Evolutionary conservation across 306 rosid species (phyloP), one percentile per base, ranked within the genome.

Genomic region (Pyrus communis): DNA sequence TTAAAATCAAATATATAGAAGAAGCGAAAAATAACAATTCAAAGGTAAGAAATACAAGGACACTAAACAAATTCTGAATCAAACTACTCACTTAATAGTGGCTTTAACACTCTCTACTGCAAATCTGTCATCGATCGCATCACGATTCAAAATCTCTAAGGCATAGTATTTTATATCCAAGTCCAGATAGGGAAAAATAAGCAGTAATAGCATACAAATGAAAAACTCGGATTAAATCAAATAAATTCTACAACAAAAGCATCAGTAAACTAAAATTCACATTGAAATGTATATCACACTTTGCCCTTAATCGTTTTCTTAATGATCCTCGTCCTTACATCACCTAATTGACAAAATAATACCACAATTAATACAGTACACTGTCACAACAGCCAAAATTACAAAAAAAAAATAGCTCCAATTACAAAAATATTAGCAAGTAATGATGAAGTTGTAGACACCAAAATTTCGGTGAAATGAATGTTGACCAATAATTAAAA

Each of bases 281-380:
- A 74, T 43, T 14, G 33, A 40, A 78, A 52, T 5, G 70, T 45
- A 58, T 42, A 38, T 4, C 61, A 35, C 81, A 92, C 98, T 67
- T 92, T 91, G 76, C 89, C 96, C 75, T 95, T 92, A 65, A 95
- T 95, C 92, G 82, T 85, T 69, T 4, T 85, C 97, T 97, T 92
- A 74, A 91, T 92, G 86, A 90, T 83, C 88, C 99, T 86, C 40
- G 97, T 87, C 99, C 92, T 95, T 74, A 92, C 99, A 84, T 95
- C 98, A 85, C 97, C 98, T 95, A 79, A 81, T 62, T 65, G 73
- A 6, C 15, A 45, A 77, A 61, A 18, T 22, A 9, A 55, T 14
- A 61, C 66, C 59, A 57, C 4, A 43, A 33, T 23, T 13, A 22
- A 9, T 40, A 27, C 70, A 43, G 70, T 19, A 31, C 2, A 15